Evolutionary conservation across 768 basidiomycete genomes (phyloP), one percentile per base, ranked within the genome.

Genomic region (Russula olivacea): DNA sequence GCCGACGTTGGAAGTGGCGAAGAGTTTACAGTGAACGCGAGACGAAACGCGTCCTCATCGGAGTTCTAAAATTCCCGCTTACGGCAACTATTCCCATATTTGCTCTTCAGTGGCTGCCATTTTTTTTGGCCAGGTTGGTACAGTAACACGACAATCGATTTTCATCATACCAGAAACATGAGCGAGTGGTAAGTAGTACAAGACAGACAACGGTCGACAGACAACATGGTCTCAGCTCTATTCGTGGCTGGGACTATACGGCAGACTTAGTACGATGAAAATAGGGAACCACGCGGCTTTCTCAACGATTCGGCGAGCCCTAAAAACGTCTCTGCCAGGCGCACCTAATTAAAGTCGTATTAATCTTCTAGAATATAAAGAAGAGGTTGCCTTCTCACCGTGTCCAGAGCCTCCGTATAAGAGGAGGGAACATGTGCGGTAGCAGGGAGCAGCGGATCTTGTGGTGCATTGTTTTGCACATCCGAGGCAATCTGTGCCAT

Each of bases 301-400:
- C 76, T 75, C 71, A 86, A 69, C 0, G 84, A 83, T 60, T 83
- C 81, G 1, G 83, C 83, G 55, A 86, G 77, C 32, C 80, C 80
- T 21, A 85, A 69, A 76, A 86, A 85, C 0, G 84, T 82, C 67
- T 84, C 75, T 0, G 83, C 80, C 4, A 85, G 74, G 64, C 78
- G 78, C 15, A 85, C 74, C 83, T 85, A 64, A 48, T n/a, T 4
- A 15, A 55, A 11, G 7, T 17, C n/a, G 12, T 6, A 8, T 54
- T 36, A 63, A 48, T n/a, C 30, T 2, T 19, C 6, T 21, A 21
- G 21, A 7, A 32, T 11, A 15, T 6, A 7, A 36, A 7, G 1
- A 17, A 25, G 1, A 4, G 8, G 14, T 10, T 11, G 0, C 10
- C n/a, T 30, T 28, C 53, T 53, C 25, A 55, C 61, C 38, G 61